Evolutionary conservation across 257 asterid species (phyloP).

Genomic region (Solanum sitiens): DNA sequence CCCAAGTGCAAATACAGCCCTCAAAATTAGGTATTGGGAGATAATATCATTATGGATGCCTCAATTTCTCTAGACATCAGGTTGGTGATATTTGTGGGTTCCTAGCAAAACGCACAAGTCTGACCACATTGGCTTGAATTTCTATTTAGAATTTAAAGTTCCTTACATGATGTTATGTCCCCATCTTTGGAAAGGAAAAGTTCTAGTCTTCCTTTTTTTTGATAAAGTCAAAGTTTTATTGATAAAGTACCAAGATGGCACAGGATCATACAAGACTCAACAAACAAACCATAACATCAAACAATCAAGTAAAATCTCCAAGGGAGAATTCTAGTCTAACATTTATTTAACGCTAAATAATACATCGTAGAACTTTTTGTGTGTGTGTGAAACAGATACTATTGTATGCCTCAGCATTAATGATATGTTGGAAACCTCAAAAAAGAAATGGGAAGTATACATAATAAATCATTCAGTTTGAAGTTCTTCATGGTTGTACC

Average conservation of each 20-base stretch:
- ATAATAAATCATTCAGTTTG: neutral
- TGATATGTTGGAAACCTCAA: neutral
- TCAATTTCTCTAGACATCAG: neutral
- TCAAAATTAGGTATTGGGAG: neutral
- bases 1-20: neutral
- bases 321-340: neutral
- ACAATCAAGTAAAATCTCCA: neutral
- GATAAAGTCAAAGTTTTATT: neutral
- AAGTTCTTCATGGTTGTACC: neutral
- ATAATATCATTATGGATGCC: neutral
- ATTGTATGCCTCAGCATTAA: neutral
- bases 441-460: neutral
- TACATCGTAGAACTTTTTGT: neutral
- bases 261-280: neutral
- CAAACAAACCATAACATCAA: neutral
- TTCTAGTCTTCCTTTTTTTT: neutral
- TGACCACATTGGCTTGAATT: neutral
- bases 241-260: neutral
- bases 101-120: neutral
- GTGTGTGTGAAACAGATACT: neutral
- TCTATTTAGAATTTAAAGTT: neutral
- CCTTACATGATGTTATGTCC: neutral
- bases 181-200: neutral
- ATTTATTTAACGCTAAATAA: neutral
- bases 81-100: neutral